Evolutionary conservation across 768 basidiomycete species (phyloP).

Genomic region (Udeniomyces megalosporus): DNA sequence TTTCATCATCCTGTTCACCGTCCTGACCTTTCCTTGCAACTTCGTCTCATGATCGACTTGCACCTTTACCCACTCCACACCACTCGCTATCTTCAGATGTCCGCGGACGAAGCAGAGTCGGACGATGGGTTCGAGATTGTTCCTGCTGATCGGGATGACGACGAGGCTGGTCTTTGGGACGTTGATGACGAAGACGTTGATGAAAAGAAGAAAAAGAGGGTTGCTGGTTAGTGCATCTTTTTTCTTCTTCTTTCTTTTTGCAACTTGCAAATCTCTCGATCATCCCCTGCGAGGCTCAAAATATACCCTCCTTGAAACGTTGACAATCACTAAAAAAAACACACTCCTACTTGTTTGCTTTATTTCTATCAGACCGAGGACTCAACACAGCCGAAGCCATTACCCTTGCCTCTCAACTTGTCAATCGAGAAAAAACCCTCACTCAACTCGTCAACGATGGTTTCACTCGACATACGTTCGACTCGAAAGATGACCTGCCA

Average conservation of each 20-base stretch:
- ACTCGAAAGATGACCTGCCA: conserved; percentile 80
- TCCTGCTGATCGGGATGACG: conserved; percentile 42
- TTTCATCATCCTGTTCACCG: too few species aligned
- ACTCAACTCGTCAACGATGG: conserved; percentile 85
- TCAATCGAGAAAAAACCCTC: conserved; percentile 76
- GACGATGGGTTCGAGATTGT: conserved; percentile 57
- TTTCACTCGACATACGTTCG: conserved; percentile 82
- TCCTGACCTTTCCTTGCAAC: neutral
- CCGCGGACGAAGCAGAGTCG: conserved; percentile 30
- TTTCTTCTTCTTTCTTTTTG: neutral
- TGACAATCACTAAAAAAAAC: neutral
- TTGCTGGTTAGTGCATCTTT: conserved; percentile 41
- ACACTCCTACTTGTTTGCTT: neutral
- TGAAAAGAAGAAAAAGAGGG: conserved; percentile 43
- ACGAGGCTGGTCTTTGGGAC: conserved; percentile 60
- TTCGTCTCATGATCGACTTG: too few species aligned
- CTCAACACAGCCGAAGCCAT: conserved; percentile 77
- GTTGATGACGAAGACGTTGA: conserved; percentile 62
- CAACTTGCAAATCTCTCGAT: neutral
- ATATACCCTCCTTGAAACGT: too few species aligned
- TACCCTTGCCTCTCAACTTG: conserved; percentile 73
- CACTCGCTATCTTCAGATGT: too few species aligned
- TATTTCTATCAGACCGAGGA: conserved; percentile 46
- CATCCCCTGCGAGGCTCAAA: too few species aligned
- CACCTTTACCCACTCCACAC: too few species aligned